Conservation (phyloP, 768 basidiomycete species). For the Calocybe gangraenosa region DNA sequence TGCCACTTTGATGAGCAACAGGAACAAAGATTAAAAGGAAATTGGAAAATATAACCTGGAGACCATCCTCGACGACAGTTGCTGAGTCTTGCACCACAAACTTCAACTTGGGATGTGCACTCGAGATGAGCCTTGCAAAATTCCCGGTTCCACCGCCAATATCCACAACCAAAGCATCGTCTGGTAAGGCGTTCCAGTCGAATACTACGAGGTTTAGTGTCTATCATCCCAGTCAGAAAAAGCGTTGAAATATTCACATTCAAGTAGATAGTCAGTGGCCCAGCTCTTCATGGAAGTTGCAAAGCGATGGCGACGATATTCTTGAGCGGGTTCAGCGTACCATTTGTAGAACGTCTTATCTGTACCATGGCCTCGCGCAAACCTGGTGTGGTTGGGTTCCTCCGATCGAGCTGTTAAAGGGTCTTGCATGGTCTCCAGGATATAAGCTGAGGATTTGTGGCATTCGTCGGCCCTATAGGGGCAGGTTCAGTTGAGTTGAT, state of each 20-base stretch:
- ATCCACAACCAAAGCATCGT: conserved; percentile 22
- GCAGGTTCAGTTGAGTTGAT: not conserved
- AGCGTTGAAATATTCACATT: no score
- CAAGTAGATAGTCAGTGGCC: not conserved
- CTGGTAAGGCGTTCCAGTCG: conserved; percentile 20
- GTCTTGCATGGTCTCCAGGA: conserved; percentile 23
- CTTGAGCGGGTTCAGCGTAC: not conserved
- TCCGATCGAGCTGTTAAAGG: conserved; percentile 15
- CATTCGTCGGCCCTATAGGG: conserved; percentile 15
- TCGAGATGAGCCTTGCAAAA: conserved; percentile 17
- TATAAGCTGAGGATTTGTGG: conserved; percentile 20
- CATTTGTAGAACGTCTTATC: not conserved
- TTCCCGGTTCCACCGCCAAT: conserved; percentile 27
- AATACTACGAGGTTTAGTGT: conserved; percentile 7
- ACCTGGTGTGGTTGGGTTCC: conserved; percentile 15
- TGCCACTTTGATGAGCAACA: not conserved
- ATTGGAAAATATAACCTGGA: conserved; percentile 1
- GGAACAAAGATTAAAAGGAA: not conserved
- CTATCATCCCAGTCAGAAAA: not conserved
- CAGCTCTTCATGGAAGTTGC: not conserved
- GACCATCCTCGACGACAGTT: conserved; percentile 14
- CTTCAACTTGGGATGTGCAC: conserved; percentile 15
- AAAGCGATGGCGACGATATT: conserved; percentile 4
- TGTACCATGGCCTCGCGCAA: not conserved
- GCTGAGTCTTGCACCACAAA: conserved; percentile 23